Base-by-base conservation (phyloP, 768 basidiomycete genomes). In the Lentinus tigrinus region DNA sequence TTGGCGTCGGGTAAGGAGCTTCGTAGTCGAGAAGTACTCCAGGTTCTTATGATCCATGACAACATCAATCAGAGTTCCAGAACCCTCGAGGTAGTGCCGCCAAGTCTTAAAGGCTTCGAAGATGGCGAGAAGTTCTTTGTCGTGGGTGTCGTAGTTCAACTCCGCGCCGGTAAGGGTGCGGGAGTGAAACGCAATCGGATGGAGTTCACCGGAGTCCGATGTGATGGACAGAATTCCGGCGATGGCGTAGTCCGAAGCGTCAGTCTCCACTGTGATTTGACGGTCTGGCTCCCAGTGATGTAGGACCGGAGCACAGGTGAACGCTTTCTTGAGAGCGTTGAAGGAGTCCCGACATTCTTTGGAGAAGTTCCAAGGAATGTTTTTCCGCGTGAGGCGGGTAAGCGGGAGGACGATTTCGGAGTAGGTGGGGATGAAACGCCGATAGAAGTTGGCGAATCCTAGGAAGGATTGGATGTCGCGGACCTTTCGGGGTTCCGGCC, bases 71-170 rank as follows among this genome's bases (percentile, higher is more conserved):
- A 59, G 59, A 7, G 21, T 16, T 13, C 5, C 17, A 6, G 64
- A 44, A 4, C 66, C 65, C n/a, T 64, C 54, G 21, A 74, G 63
- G 36, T 61, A 73, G 24, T 62, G 54, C 0, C 67, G 52, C 62
- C 66, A 72, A 13, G 63, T 31, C 10, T 52, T 39, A 47, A 76
- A 71, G 0, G 69, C 61, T 3, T 70, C 63, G 8, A 83, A 65
- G 44, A 84, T 74, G 0, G 77, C 78, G 1, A 83, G 70, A 13
- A 83, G 65, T 67, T 84, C 82, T 60, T 79, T 77, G 57, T 85
- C 75, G 56, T 81, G 73, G 19, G 79, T 75, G 14, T 79, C 68
- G 58, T 85, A 83, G 63, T 83, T 84, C 1, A 65, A 27, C 62
- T 85, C 75, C 0, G 76, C 65, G 0, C 64, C 47, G 27, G 23